phyloP scores from a whole-genome alignment of 352 stramenopile species.

The Phytophthora rubi region DNA sequence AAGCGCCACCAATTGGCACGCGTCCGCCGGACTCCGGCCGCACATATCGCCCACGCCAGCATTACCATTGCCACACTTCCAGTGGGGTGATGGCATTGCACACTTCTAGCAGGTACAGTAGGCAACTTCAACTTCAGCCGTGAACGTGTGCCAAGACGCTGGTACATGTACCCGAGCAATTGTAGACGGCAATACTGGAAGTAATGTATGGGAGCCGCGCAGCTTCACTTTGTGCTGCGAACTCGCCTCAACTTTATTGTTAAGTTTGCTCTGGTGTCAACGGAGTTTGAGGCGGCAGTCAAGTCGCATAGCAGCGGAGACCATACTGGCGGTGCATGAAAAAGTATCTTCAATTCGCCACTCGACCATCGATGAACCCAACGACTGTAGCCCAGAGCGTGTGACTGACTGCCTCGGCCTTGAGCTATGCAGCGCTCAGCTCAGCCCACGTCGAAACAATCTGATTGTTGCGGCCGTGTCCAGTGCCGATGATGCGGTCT shows the following conservation, averaged over 20 bases:
- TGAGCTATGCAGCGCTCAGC: constrained; percentile 13
- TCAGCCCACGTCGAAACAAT: constrained; percentile 3
- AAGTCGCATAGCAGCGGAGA: too few relatives aligned
- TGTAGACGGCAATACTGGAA: too few relatives aligned
- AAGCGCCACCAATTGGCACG: not conserved
- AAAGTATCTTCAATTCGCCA: constrained; percentile 8
- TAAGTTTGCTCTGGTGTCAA: too few relatives aligned
- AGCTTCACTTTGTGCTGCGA: too few relatives aligned
- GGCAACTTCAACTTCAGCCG: too few relatives aligned
- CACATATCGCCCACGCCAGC: not conserved
- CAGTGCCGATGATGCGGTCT: constrained; percentile 15
- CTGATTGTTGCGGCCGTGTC: constrained; percentile 4
- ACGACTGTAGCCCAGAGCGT: not conserved
- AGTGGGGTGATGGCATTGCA: not conserved
- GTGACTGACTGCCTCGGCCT: constrained; percentile 4
- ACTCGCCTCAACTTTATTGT: too few relatives aligned
- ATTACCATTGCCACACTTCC: not conserved
- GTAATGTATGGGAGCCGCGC: too few relatives aligned
- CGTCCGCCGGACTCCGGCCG: not conserved
- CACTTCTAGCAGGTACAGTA: too few relatives aligned
- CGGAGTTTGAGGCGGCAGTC: too few relatives aligned
- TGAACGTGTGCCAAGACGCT: too few relatives aligned
- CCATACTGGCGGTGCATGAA: not conserved
- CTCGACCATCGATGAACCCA: not conserved
- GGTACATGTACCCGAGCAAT: too few relatives aligned